Evolutionary conservation across 768 basidiomycete species (phyloP).

Genomic region (Boletus rubropictus): DNA sequence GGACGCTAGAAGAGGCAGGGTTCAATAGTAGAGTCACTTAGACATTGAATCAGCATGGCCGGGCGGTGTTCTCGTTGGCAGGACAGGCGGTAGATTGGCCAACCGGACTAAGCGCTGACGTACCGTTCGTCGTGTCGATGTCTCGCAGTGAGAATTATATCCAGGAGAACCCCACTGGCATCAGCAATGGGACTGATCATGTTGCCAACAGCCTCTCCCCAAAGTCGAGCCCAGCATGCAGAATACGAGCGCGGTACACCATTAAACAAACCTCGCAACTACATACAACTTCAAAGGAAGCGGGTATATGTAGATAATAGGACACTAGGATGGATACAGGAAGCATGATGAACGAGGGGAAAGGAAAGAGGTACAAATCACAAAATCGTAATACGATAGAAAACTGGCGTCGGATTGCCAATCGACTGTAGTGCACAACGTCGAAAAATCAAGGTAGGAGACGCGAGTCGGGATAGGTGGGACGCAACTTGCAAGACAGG

Average conservation of each 20-base stretch:
- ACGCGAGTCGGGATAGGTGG: not conserved
- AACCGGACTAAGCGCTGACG: too few relatives aligned
- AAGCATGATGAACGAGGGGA: constrained; percentile 18
- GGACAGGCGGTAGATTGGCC: too few relatives aligned
- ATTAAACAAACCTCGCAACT: constrained; percentile 29
- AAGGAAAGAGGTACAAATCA: not conserved
- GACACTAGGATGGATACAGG: constrained; percentile 30
- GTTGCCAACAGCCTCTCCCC: not conserved
- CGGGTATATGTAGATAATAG: constrained; percentile 32
- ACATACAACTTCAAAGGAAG: constrained; percentile 29
- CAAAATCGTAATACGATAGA: constrained; percentile 4
- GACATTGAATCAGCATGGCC: not conserved
- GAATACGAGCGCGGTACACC: constrained; percentile 25
- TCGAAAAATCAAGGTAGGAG: not conserved
- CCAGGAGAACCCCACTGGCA: too few relatives aligned
- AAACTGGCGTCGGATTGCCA: constrained; percentile 5
- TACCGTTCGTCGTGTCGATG: too few relatives aligned
- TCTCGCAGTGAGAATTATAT: too few relatives aligned
- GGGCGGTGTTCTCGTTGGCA: too few relatives aligned
- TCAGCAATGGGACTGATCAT: too few relatives aligned
- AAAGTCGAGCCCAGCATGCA: not conserved
- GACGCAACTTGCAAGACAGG: constrained; percentile 1
- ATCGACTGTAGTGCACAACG: not conserved
- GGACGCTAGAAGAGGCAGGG: constrained; percentile 38
- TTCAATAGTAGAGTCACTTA: constrained; percentile 44